Percentiles rank a stretch among this genome's conserved stretches.
phyloP scores from a whole-genome alignment of 345 rosid species.

The Leavenworthia alabamica region DNA sequence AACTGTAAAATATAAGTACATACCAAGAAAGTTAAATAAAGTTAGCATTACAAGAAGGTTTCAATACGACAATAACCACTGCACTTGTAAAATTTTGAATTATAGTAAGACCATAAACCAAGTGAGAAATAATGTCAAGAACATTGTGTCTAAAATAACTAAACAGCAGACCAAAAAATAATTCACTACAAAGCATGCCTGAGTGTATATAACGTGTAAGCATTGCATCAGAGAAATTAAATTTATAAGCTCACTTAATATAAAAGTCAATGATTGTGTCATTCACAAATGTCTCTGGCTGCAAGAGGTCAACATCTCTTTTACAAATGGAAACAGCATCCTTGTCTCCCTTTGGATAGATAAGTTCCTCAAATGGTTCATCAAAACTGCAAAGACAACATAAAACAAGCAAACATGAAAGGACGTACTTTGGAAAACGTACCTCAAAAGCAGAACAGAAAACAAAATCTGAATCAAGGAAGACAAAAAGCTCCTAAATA shows the following conservation, averaged over 20 bases:
- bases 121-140: too few relatives aligned
- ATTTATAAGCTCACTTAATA: slow-evolving; percentile 57
- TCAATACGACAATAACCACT: too few relatives aligned
- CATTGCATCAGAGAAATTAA: slow-evolving; percentile 12
- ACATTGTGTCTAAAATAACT: too few relatives aligned
- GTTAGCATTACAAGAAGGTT: too few relatives aligned
- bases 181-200: slow-evolving; percentile 7
- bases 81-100: slow-evolving; percentile 7
- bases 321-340: slow-evolving; percentile 92
- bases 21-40: neutral
- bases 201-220: neutral
- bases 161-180: neutral
- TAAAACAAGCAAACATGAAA: slow-evolving; percentile 8
- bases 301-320: slow-evolving; percentile 90
- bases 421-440: slow-evolving; percentile 1
- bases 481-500: slow-evolving; percentile 7
- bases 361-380: slow-evolving; percentile 72
- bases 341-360: slow-evolving; percentile 84
- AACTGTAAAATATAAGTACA: slow-evolving; percentile 40
- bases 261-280: slow-evolving; percentile 98
- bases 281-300: slow-evolving; percentile 88
- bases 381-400: slow-evolving; percentile 61
- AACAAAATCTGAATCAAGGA: slow-evolving; percentile 1
- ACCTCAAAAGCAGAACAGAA: too few relatives aligned
- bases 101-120: neutral